phyloP scores from a whole-genome alignment of 805 yeast species.

The Saturnispora halmiae region DNA sequence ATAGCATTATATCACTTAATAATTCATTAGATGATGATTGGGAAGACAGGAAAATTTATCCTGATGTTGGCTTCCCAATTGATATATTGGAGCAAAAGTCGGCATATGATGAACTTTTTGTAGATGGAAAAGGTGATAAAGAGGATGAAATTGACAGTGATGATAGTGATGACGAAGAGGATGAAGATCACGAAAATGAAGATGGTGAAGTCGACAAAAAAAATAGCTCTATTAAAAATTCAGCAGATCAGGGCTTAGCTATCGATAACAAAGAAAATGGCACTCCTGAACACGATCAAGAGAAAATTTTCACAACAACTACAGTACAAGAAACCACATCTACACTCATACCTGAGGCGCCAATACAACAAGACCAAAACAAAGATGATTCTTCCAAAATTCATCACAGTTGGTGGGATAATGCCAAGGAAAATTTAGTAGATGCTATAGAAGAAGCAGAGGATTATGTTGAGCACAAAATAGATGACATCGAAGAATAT shows the following conservation, averaged over 20 bases:
- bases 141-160: constrained; percentile 11
- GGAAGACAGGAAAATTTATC: constrained; percentile 41
- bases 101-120: constrained; percentile 36
- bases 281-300: background rate
- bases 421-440: background rate
- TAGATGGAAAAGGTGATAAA: constrained; percentile 3
- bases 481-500: constrained; percentile 2
- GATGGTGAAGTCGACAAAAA: constrained; percentile 11
- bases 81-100: constrained; percentile 38
- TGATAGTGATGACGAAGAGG: background rate
- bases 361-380: background rate
- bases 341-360: too few species aligned
- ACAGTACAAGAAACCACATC: too few species aligned
- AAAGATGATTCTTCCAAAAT: background rate
- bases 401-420: constrained; percentile 2
- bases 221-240: background rate
- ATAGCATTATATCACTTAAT: constrained; percentile 21
- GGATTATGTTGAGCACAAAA: constrained; percentile 18
- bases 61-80: constrained; percentile 38
- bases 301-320: too few species aligned
- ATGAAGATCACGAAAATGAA: constrained; percentile 1
- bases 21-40: constrained; percentile 35
- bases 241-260: too few species aligned
- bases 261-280: constrained; percentile 13
- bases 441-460: constrained; percentile 6